Conservation (phyloP, 352 stramenopile species). For the Globisporangium cylindrosporum region DNA sequence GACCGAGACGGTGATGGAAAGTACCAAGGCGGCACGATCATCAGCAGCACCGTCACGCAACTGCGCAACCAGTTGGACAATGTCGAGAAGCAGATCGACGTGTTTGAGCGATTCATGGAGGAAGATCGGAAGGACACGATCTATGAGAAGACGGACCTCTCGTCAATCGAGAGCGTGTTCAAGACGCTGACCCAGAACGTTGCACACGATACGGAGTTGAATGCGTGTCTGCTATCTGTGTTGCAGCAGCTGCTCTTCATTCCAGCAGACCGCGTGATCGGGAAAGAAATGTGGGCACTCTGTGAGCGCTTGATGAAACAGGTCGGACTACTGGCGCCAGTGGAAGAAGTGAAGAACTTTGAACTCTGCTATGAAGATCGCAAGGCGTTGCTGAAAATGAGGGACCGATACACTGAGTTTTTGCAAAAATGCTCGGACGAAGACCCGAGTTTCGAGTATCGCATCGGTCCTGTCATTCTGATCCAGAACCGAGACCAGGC, state of each 20-base stretch:
- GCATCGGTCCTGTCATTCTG: slow-evolving; percentile 70
- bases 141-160: slow-evolving; percentile 76
- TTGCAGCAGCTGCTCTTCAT: slow-evolving; percentile 87
- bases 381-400: slow-evolving; percentile 69
- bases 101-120: slow-evolving; percentile 87
- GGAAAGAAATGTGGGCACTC: slow-evolving; percentile 87
- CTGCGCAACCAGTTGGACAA: slow-evolving; percentile 83
- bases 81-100: slow-evolving; percentile 87
- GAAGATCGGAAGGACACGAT: slow-evolving; percentile 86
- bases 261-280: slow-evolving; percentile 72
- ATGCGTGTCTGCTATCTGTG: slow-evolving; percentile 74
- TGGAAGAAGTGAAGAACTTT: slow-evolving; percentile 80
- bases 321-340: slow-evolving; percentile 66
- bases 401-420: slow-evolving; percentile 76
- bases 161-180: slow-evolving; percentile 69
- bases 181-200: slow-evolving; percentile 53
- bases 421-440: slow-evolving; percentile 67
- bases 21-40: slow-evolving; percentile 42
- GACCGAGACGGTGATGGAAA: slow-evolving; percentile 12
- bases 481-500: slow-evolving; percentile 69
- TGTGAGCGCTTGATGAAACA: slow-evolving; percentile 78
- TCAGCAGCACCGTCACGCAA: slow-evolving; percentile 70
- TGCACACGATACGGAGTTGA: slow-evolving; percentile 55
- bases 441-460: slow-evolving; percentile 62
- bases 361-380: slow-evolving; percentile 81